Percentiles rank a stretch among this genome's conserved stretches.
Conservation (phyloP, 192 early-diverging fungal species). For the Phycomyces nitens region DNA sequence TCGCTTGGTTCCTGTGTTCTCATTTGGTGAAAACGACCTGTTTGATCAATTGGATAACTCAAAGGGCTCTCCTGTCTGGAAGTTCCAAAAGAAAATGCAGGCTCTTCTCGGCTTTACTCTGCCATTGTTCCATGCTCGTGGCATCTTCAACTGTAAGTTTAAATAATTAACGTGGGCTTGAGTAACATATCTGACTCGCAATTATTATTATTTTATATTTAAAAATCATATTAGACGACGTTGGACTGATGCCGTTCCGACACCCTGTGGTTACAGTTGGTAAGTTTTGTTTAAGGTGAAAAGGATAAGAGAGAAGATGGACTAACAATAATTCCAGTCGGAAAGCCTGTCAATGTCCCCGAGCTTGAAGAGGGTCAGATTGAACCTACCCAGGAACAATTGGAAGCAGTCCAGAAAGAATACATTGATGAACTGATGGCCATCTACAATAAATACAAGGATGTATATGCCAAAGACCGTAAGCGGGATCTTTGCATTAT, state of each 20-base stretch:
- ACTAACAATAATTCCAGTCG: slow-evolving; percentile 40
- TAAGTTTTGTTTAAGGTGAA: slow-evolving; percentile 6
- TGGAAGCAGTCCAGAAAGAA: slow-evolving; percentile 56
- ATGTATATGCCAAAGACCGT: slow-evolving; percentile 63
- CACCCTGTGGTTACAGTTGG: slow-evolving; percentile 44
- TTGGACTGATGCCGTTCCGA: slow-evolving; percentile 50
- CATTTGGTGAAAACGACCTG: slow-evolving; percentile 93
- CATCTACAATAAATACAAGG: slow-evolving; percentile 70
- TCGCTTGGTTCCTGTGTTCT: slow-evolving; percentile 81
- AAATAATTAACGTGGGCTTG: neutral
- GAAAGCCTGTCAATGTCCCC: slow-evolving; percentile 62
- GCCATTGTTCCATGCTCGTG: slow-evolving; percentile 80
- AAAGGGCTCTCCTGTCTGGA: slow-evolving; percentile 59
- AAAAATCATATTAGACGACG: slow-evolving; percentile 39
- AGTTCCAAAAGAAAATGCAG: slow-evolving; percentile 73
- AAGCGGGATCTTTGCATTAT: slow-evolving; percentile 62
- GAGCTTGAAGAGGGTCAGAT: slow-evolving; percentile 36
- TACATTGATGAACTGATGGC: slow-evolving; percentile 64
- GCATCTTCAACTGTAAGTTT: slow-evolving; percentile 80
- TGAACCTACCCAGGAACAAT: slow-evolving; percentile 59
- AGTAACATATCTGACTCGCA: neutral
- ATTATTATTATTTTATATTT: slow-evolving; percentile 2
- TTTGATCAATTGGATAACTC: slow-evolving; percentile 75
- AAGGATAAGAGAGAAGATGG: neutral
- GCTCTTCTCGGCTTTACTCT: slow-evolving; percentile 67